Percentiles rank a stretch among this genome's conserved stretches.
phyloP scores from a whole-genome alignment of 1,284 basidiomycete genomes.

The Takashimella koratensis region DNA sequence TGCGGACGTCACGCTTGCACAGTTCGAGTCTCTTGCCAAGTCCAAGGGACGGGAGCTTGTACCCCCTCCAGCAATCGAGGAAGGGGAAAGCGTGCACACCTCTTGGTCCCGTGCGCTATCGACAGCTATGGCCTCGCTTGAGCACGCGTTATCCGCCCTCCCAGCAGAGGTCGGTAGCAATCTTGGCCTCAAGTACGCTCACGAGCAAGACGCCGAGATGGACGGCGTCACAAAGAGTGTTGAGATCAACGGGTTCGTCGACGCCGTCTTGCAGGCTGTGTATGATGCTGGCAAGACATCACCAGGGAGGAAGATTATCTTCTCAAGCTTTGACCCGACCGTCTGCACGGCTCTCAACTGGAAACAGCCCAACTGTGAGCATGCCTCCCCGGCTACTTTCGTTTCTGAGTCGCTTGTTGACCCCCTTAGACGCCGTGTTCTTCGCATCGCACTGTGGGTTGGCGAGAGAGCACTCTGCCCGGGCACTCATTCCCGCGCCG shows the following conservation, averaged over 20 bases:
- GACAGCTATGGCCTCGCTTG: slow-evolving; percentile 64
- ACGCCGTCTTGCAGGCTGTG: slow-evolving; percentile 73
- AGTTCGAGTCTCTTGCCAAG: slow-evolving; percentile 68
- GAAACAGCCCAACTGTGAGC: slow-evolving; percentile 96
- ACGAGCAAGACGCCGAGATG: slow-evolving; percentile 53
- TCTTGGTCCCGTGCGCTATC: slow-evolving; percentile 58
- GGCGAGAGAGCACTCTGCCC: slow-evolving; percentile 36
- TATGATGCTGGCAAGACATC: slow-evolving; percentile 58
- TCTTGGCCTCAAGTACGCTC: slow-evolving; percentile 68
- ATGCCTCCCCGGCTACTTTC: slow-evolving; percentile 17
- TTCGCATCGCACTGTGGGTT: slow-evolving; percentile 84
- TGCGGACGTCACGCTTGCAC: slow-evolving; percentile 72
- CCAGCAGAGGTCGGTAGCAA: slow-evolving; percentile 71
- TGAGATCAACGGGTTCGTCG: slow-evolving; percentile 75
- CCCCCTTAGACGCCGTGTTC: slow-evolving; percentile 88
- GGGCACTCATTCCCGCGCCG: slow-evolving; percentile 43
- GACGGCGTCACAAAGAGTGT: slow-evolving; percentile 54
- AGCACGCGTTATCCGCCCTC: slow-evolving; percentile 69
- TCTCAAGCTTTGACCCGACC: slow-evolving; percentile 83
- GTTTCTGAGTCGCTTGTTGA: not conserved
- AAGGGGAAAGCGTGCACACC: slow-evolving; percentile 14
- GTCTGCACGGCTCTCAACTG: slow-evolving; percentile 78
- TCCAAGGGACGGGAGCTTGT: slow-evolving; percentile 53
- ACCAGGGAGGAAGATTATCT: slow-evolving; percentile 66
- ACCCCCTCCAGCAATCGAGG: slow-evolving; percentile 12